phyloP scores from a whole-genome alignment of 306 rosid species.

The Dalbergia oliveri region DNA sequence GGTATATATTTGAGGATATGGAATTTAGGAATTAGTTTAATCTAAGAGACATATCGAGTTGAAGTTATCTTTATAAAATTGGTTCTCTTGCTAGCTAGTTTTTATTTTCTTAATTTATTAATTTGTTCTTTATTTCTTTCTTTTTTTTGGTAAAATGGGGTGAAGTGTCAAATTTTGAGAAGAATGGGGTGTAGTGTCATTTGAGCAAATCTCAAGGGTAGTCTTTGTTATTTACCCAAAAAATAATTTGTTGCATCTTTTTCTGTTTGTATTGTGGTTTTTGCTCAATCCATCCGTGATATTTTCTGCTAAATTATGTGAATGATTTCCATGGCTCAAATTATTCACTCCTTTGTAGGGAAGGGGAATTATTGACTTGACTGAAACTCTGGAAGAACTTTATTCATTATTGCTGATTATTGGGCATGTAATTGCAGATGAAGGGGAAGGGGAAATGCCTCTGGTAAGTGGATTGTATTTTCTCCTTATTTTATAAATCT shows the following conservation, averaged over 20 bases:
- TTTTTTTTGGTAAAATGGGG: no score
- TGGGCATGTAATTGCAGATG: conserved; percentile 94
- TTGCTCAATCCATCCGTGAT: background rate
- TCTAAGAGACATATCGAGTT: no score
- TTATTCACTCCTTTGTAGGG: conserved; percentile 69
- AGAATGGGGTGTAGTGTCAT: no score
- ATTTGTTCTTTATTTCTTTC: no score
- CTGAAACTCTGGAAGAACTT: conserved; percentile 92
- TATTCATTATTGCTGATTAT: conserved; percentile 85
- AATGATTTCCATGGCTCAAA: conserved; percentile 48
- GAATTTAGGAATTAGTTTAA: no score
- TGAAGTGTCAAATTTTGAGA: no score
- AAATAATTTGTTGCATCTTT: background rate
- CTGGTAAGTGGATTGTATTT: conserved; percentile 63
- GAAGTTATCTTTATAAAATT: no score
- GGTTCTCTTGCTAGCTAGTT: no score
- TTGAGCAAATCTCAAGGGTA: no score
- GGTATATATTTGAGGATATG: no score
- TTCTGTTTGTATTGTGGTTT: background rate
- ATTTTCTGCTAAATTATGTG: conserved; percentile 6
- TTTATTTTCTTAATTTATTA: no score
- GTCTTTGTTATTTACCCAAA: no score
- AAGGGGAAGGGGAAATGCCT: conserved; percentile 97
- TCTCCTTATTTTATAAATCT: conserved; percentile 38
- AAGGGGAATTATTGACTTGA: conserved; percentile 76